phyloP scores from a whole-genome alignment of 768 basidiomycete genomes.

The Panus rudis region DNA sequence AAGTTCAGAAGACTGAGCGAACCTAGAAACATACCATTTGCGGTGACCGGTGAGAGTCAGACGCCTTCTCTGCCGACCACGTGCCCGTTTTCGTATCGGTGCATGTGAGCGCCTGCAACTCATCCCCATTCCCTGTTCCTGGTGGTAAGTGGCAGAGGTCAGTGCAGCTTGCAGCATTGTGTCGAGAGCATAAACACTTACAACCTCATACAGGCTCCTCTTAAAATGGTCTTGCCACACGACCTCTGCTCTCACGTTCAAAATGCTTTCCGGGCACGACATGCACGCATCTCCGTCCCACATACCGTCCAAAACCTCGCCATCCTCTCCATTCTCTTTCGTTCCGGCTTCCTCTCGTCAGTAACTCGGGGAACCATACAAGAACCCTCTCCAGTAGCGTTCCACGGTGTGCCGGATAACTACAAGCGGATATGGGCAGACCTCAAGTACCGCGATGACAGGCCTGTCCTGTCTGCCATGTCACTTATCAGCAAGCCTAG shows the following conservation, averaged over 20 bases:
- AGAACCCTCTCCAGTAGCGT: slow-evolving; percentile 57
- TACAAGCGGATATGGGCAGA: slow-evolving; percentile 87
- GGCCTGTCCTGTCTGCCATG: slow-evolving; percentile 77
- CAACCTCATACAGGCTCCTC: no score
- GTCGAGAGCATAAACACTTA: no score
- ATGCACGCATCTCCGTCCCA: slow-evolving; percentile 65
- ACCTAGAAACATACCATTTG: no score
- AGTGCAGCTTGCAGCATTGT: no score
- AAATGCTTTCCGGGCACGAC: slow-evolving; percentile 87
- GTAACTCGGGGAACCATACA: slow-evolving; percentile 72
- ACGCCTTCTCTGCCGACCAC: no score
- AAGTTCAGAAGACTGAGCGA: no score
- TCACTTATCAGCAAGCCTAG: slow-evolving; percentile 79
- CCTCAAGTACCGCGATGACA: slow-evolving; percentile 89
- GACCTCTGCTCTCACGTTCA: slow-evolving; percentile 87
- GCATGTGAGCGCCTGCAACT: no score
- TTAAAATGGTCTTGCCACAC: slow-evolving; percentile 62
- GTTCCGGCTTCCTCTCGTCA: slow-evolving; percentile 80
- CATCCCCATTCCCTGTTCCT: no score
- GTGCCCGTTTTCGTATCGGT: no score
- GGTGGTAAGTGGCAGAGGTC: no score
- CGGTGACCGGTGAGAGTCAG: no score
- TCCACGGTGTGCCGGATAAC: slow-evolving; percentile 49
- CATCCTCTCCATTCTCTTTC: slow-evolving; percentile 87
- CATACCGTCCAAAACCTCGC: slow-evolving; percentile 89